These are phyloP conservation scores for Mycena polygramma DNA, from an alignment of 768 basidiomycete genomes.

Conservation along the genomic window DNA sequence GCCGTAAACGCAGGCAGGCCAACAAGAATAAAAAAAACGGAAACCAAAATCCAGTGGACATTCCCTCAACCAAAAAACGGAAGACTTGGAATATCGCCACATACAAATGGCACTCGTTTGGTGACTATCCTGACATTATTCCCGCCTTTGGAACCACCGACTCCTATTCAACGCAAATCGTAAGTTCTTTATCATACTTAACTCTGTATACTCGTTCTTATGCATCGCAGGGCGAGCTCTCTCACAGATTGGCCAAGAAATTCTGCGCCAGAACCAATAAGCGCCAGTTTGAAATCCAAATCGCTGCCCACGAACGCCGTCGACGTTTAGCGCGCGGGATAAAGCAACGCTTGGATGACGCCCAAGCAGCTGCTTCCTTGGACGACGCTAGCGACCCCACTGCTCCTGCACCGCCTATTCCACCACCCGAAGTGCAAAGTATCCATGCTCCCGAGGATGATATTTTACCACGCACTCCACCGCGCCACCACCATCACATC, in stretches of 20 bases:
- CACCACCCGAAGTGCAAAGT: too few relatives aligned
- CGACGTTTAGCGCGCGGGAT: slow-evolving; percentile 7
- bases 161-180: too few relatives aligned
- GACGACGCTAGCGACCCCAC: too few relatives aligned
- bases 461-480: slow-evolving; percentile 4
- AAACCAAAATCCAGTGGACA: neutral
- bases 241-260: slow-evolving; percentile 46
- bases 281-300: slow-evolving; percentile 38
- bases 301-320: slow-evolving; percentile 32
- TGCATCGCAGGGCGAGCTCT: slow-evolving; percentile 46
- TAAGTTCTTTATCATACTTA: slow-evolving; percentile 28
- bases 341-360: neutral
- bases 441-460: neutral
- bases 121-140: too few relatives aligned
- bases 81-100: too few relatives aligned
- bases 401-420: too few relatives aligned
- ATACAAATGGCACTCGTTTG: too few relatives aligned
- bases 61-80: slow-evolving; percentile 29
- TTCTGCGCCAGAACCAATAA: slow-evolving; percentile 47
- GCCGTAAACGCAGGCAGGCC: slow-evolving; percentile 1
- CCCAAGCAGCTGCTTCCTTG: neutral
- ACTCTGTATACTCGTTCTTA: neutral
- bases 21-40: neutral
- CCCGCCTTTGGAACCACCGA: too few relatives aligned
- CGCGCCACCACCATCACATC: slow-evolving; percentile 22